Evolutionary conservation across 2,329 filamentous ascomycete species (phyloP), one percentile per base, ranked within the genome.

Genomic region (Lachnellula cervina): DNA sequence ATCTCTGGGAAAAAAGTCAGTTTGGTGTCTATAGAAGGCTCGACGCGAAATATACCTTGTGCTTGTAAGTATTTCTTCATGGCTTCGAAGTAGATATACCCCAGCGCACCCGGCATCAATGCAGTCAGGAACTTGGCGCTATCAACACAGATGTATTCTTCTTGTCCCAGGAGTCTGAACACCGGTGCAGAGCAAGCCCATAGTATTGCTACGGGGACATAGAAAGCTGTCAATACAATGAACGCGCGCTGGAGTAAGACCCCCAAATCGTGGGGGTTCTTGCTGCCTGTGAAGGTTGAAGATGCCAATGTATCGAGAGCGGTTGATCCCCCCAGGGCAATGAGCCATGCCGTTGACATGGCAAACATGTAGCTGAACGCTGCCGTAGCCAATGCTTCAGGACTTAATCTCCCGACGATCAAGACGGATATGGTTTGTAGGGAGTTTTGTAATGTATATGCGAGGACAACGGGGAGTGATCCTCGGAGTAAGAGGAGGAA

Each of bases 281-380:
- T 82, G 59, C 88, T 89, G 0, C 88, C 88, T 0, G 90, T 96
- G 69, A 90, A 96, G 45, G 86, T 87, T 47, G 86, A 89, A 0
- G 89, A 92, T 2, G 89, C 90, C 23, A 96, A 76, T 0, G 90
- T 96, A 69, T 96, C 90, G 44, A 96, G 79, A 0, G 90, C 90
- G 1, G 89, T 96, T 0, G 89, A 92, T 7, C 90, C 90, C 28
- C 90, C 90, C 4, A 96, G 80, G 0, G 86, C 90, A 57, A 96
- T 88, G 38, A 96, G 80, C 90, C 90, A 95, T 0, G 86, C 90
- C 0, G 89, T 90, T 21, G 88, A 85, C 88, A 93, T 91, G 53
- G 90, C 90, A 64, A 96, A 96, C 90, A 96, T 96, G 75, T 94
- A 93, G 2, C 88, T 89, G 66, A 96, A 96, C 0, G 90, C 90